Percentiles rank a stretch among this genome's conserved stretches.
phyloP scores from a whole-genome alignment of 345 rosid species.

The Rhodamnia argentea region DNA sequence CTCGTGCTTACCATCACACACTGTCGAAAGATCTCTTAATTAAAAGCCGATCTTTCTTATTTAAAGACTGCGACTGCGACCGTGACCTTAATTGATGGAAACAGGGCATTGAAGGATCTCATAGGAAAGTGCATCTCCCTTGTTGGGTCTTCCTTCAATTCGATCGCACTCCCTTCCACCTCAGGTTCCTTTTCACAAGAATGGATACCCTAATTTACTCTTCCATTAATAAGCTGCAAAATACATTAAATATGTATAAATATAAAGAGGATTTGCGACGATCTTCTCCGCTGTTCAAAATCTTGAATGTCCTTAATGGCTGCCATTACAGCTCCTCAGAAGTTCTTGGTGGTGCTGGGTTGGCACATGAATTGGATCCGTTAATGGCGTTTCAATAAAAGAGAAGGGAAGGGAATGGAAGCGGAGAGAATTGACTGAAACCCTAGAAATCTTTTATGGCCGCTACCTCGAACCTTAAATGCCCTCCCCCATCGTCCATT shows the following conservation, averaged over 20 bases:
- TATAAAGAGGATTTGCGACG: not conserved
- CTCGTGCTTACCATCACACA: not conserved
- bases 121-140: slow-evolving; percentile 3
- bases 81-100: not conserved
- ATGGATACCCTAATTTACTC: not conserved
- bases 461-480: not conserved
- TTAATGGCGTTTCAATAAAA: not conserved
- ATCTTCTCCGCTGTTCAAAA: not conserved
- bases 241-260: not conserved
- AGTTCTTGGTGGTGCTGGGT: slow-evolving; percentile 12
- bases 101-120: slow-evolving; percentile 13
- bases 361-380: slow-evolving; percentile 10
- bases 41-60: not conserved
- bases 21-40: not conserved
- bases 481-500: not conserved
- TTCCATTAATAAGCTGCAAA: not conserved
- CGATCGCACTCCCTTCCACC: not conserved
- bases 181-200: slow-evolving; percentile 9
- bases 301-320: slow-evolving; percentile 7
- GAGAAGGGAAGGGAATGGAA: not conserved
- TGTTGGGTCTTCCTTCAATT: not conserved
- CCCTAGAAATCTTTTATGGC: not conserved
- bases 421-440: not conserved
- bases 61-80: not conserved
- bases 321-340: slow-evolving; percentile 3